phyloP scores from a whole-genome alignment of 228 moss, liverwort and hornwort species.

The Sphagnum magellanicum region DNA sequence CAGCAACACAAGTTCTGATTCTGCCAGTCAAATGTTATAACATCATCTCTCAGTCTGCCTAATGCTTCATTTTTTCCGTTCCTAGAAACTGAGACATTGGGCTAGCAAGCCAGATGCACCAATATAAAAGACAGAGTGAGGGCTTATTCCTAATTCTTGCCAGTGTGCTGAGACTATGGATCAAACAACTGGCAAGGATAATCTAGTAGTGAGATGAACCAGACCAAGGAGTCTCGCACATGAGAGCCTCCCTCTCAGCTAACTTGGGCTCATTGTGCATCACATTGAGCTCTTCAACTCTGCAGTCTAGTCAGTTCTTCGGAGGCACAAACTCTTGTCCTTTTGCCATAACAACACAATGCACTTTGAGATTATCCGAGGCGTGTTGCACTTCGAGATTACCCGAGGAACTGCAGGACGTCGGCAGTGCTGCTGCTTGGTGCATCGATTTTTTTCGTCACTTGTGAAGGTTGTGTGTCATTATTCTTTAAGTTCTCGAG shows the following conservation, averaged over 20 bases:
- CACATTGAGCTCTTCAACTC: conserved; percentile 58
- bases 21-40: no score
- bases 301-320: conserved; percentile 43
- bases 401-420: conserved; percentile 85
- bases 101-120: no score
- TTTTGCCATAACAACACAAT: conserved; percentile 8
- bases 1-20: no score
- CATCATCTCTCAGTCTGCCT: no score
- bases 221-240: no score
- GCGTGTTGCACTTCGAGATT: conserved; percentile 15
- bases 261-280: conserved; percentile 59
- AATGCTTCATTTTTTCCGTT: no score
- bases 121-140: neutral
- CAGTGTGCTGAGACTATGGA: neutral
- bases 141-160: neutral
- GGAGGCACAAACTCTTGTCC: conserved; percentile 63
- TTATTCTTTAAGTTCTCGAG: no score
- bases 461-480: no score
- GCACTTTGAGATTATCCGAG: conserved; percentile 37
- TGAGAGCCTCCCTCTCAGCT: conserved; percentile 58
- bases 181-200: neutral
- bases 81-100: no score
- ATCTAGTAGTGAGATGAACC: neutral
- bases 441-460: no score
- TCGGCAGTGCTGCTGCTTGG: no score